Evolutionary conservation across 257 asterid genomes (phyloP).

Genomic region (Penstemon barbatus): DNA sequence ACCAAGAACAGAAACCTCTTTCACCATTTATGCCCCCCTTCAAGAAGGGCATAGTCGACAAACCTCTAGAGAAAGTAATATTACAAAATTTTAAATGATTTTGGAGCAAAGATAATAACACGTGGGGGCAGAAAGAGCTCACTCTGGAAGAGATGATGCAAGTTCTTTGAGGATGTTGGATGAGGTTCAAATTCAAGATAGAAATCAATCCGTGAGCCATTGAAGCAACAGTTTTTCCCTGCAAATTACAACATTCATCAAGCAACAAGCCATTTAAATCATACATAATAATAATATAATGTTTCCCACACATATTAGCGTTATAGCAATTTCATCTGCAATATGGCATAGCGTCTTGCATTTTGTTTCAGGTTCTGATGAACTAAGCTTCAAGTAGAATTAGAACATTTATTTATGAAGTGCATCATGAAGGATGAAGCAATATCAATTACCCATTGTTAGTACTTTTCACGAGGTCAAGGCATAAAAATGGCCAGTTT

Average conservation of each 20-base stretch:
- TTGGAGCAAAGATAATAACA: conserved; percentile 15
- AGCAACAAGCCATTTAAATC: conserved; percentile 12
- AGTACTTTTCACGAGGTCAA: not conserved
- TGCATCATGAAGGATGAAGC: conserved; percentile 1
- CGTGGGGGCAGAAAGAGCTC: conserved; percentile 34
- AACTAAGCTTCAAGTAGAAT: conserved; percentile 7
- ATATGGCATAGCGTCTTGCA: not conserved
- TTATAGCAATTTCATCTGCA: not conserved
- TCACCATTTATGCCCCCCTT: not conserved
- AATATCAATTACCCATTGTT: not conserved
- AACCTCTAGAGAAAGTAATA: conserved; percentile 7
- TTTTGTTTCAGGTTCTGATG: conserved; percentile 2
- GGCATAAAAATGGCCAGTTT: not conserved
- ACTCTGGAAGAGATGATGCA: conserved; percentile 95
- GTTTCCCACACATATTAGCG: conserved; percentile 2
- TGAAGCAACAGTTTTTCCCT: conserved; percentile 96
- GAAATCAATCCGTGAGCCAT: conserved; percentile 69
- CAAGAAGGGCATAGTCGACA: not conserved
- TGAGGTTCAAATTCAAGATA: conserved; percentile 93
- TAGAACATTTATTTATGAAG: not conserved
- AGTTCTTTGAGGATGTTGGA: conserved; percentile 83
- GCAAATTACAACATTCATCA: conserved; percentile 34
- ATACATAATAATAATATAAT: not conserved
- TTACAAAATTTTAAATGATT: not conserved
- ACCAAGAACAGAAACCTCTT: no score